Evolutionary conservation across 345 rosid species (phyloP).

Genomic region (Isatis tinctoria): DNA sequence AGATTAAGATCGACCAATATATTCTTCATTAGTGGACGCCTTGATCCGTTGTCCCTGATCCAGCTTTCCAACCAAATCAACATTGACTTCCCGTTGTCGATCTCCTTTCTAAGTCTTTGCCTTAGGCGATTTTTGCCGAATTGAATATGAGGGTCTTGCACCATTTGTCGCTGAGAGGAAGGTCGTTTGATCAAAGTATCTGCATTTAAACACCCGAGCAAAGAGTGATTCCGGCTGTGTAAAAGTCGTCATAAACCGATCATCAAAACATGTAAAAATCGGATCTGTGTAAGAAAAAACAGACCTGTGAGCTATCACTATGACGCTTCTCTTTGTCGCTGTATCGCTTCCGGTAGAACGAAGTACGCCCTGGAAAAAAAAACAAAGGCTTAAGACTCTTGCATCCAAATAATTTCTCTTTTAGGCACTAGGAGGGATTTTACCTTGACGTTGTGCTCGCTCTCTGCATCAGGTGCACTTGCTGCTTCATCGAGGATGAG

Average conservation of each 20-base stretch:
- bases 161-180: no score
- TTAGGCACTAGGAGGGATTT: background rate
- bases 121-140: no score
- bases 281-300: background rate
- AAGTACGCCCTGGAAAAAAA: constrained; percentile 69
- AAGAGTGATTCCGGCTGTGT: no score
- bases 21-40: no score
- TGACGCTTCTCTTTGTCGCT: constrained; percentile 63
- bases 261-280: background rate
- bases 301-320: constrained; percentile 93
- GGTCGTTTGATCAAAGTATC: no score
- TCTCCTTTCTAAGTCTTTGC: no score
- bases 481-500: constrained; percentile 97
- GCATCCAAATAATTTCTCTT: background rate
- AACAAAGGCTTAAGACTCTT: background rate
- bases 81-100: no score
- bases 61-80: no score
- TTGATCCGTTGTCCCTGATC: no score
- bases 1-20: no score
- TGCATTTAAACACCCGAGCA: no score
- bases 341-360: constrained; percentile 58
- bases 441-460: constrained; percentile 95
- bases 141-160: no score
- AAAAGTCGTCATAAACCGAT: background rate
- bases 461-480: constrained; percentile 94